Evolutionary conservation across 129 eudicot species (phyloP).

Genomic region (Flaveria robusta): DNA sequence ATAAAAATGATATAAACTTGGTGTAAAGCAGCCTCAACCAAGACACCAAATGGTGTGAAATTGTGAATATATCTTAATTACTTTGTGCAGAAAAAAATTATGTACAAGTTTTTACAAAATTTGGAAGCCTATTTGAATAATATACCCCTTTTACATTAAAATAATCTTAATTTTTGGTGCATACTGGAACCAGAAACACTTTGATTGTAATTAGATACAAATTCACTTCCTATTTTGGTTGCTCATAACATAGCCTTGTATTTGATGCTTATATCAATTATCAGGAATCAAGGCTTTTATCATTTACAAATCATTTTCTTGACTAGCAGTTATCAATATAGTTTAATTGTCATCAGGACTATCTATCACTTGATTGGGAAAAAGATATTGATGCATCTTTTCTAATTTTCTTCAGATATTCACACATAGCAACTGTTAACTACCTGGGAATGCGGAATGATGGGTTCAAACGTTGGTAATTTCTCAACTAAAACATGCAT

Average conservation of each 20-base stretch:
- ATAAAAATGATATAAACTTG: not conserved
- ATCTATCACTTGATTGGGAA: not conserved
- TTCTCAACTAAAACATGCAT: slow-evolving; percentile 29
- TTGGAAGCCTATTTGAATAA: not conserved
- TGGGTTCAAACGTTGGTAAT: slow-evolving; percentile 50
- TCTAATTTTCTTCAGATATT: slow-evolving; percentile 35
- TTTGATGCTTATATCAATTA: not conserved
- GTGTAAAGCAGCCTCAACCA: not conserved
- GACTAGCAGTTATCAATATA: not conserved
- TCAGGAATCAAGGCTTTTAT: slow-evolving; percentile 11
- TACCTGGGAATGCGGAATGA: slow-evolving; percentile 78
- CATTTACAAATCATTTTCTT: slow-evolving; percentile 1
- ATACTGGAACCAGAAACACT: not conserved
- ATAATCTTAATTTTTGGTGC: not conserved
- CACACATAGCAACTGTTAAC: slow-evolving; percentile 27
- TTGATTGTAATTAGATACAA: not conserved
- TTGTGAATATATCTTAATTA: not conserved
- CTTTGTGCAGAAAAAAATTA: no score
- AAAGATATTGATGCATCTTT: slow-evolving; percentile 1
- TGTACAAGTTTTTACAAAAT: not conserved
- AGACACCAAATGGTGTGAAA: not conserved
- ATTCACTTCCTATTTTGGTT: not conserved
- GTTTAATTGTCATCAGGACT: not conserved
- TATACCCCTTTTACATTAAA: not conserved
- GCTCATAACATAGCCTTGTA: slow-evolving; percentile 2